Percentiles rank a stretch among this genome's conserved stretches.
Evolutionary conservation across 805 yeast genomes (phyloP).

Genomic region (Monosporozyma servazzii): DNA sequence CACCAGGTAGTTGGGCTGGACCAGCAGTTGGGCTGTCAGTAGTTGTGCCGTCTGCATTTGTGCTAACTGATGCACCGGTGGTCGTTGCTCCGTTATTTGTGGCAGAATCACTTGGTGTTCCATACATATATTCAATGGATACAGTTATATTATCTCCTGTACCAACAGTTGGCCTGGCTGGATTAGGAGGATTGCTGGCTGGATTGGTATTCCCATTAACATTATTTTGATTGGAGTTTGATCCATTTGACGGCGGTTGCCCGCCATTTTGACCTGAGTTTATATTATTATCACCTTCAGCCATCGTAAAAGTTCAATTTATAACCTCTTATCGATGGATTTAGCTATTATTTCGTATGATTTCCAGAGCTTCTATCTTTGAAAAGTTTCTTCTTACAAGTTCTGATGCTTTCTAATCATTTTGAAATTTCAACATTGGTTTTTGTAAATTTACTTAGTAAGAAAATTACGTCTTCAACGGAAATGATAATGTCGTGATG

Average conservation of each 20-base stretch:
- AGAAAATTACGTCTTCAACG: background rate
- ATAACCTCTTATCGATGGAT: background rate
- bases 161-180: background rate
- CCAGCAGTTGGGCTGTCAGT: background rate
- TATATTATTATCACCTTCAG: background rate
- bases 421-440: background rate
- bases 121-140: constrained; percentile 2
- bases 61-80: background rate
- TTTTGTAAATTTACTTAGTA: background rate
- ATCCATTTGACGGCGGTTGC: constrained; percentile 18
- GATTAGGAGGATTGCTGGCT: background rate
- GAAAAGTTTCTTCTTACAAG: background rate
- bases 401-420: background rate
- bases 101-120: constrained; percentile 9
- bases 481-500: background rate
- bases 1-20: background rate
- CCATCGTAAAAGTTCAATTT: constrained; percentile 16
- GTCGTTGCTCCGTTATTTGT: constrained; percentile 5
- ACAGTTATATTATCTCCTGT: background rate
- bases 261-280: background rate
- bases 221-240: background rate
- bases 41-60: background rate
- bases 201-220: constrained; percentile 35
- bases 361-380: background rate
- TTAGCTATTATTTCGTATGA: background rate